Percentiles rank a stretch among this genome's conserved stretches.
Conservation (phyloP, 228 moss, liverwort and hornwort genomes). For the Sphagnum fallax region DNA sequence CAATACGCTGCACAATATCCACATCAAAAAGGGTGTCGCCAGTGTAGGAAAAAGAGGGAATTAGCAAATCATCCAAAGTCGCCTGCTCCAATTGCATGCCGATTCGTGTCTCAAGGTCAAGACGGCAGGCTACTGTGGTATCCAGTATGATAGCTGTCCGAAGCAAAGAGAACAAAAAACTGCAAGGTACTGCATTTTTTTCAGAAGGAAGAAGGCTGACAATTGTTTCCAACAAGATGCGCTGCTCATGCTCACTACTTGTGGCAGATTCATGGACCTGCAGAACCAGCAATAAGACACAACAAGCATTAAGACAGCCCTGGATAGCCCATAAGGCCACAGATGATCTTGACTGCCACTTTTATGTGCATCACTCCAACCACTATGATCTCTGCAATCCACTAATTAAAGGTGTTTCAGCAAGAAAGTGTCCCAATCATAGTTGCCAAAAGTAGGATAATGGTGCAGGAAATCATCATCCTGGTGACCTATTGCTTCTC, state of each 20-base stretch:
- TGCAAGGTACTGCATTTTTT: slow-evolving; percentile 43
- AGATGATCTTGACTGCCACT: too few species aligned
- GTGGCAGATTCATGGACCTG: slow-evolving; percentile 57
- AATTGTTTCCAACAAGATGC: slow-evolving; percentile 50
- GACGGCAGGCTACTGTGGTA: slow-evolving; percentile 50
- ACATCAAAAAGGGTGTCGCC: slow-evolving; percentile 59
- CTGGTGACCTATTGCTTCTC: too few species aligned
- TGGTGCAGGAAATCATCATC: too few species aligned
- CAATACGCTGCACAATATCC: slow-evolving; percentile 62
- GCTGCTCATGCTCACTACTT: slow-evolving; percentile 63
- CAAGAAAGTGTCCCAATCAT: too few species aligned
- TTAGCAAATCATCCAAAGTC: slow-evolving; percentile 45
- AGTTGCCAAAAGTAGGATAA: too few species aligned
- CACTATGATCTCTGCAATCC: too few species aligned
- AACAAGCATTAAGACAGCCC: too few species aligned
- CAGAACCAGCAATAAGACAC: neutral
- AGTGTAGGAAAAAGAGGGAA: slow-evolving; percentile 37
- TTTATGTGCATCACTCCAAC: too few species aligned
- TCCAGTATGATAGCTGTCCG: slow-evolving; percentile 48
- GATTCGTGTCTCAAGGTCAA: slow-evolving; percentile 53
- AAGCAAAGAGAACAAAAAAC: slow-evolving; percentile 51
- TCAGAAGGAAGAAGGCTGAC: slow-evolving; percentile 49
- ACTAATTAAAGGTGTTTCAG: too few species aligned
- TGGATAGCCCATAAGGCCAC: too few species aligned
- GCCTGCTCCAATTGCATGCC: slow-evolving; percentile 65